Evolutionary conservation across 2,329 filamentous ascomycete species (phyloP).

Genomic region (Xylariaceae sp.): DNA sequence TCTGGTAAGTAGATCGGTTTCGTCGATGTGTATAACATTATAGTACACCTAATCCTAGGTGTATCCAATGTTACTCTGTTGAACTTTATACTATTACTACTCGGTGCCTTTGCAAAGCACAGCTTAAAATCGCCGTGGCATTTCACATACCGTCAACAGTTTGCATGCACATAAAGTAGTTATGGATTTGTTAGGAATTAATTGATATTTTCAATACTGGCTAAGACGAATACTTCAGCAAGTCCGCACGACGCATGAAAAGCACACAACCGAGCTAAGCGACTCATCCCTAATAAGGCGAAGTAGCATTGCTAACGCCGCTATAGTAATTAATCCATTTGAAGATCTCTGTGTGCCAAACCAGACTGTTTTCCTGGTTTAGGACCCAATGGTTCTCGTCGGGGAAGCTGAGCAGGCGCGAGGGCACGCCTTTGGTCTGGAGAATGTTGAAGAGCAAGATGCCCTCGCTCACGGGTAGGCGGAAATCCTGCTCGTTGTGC

Average conservation of each 20-base stretch:
- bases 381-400: slow-evolving; percentile 78
- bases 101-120: neutral
- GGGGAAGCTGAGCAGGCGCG: slow-evolving; percentile 71
- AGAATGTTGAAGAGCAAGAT: slow-evolving; percentile 73
- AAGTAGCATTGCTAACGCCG: slow-evolving; percentile 41
- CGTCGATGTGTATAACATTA: neutral
- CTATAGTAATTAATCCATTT: slow-evolving; percentile 70
- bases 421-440: slow-evolving; percentile 68
- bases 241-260: neutral
- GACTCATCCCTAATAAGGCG: slow-evolving; percentile 35
- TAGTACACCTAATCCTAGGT: no score
- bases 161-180: neutral
- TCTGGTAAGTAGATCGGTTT: neutral
- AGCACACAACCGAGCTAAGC: neutral
- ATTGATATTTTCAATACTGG: slow-evolving; percentile 13
- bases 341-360: slow-evolving; percentile 73
- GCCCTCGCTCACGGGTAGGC: slow-evolving; percentile 71
- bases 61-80: neutral
- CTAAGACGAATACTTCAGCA: slow-evolving; percentile 1
- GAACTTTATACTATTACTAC: neutral
- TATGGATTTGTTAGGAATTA: slow-evolving; percentile 4
- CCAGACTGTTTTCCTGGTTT: slow-evolving; percentile 70
- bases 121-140: neutral
- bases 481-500: slow-evolving; percentile 72
- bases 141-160: slow-evolving; percentile 7